Conservation (phyloP, 2,329 filamentous ascomycete species). For the Pseudonectria foliicola region DNA sequence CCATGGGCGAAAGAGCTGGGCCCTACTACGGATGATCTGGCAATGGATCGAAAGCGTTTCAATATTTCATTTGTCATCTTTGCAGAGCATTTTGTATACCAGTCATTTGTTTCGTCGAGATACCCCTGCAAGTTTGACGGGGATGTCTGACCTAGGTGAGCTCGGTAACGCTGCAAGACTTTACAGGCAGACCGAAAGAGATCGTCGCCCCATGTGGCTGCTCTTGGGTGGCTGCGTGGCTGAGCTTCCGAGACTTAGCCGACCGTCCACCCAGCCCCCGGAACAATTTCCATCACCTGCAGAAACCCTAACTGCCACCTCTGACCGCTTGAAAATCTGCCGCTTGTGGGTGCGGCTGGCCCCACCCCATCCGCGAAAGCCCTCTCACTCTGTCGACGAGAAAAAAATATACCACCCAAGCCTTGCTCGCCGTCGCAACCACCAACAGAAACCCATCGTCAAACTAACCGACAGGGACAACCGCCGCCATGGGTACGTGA, state of each 20-base stretch:
- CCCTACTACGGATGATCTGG: no score
- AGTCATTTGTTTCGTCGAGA: no score
- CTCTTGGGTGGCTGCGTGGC: no score
- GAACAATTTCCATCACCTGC: background rate
- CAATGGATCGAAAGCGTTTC: background rate
- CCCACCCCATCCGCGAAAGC: conserved; percentile 13
- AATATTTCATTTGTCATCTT: conserved; percentile 4
- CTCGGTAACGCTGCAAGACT: no score
- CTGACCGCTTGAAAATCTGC: conserved; percentile 31
- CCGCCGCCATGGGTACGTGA: conserved; percentile 57
- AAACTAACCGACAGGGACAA: conserved; percentile 34
- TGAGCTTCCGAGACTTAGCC: no score
- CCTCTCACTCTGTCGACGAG: conserved; percentile 24
- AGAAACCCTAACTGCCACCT: conserved; percentile 38
- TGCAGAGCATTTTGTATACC: no score
- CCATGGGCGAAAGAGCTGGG: no score
- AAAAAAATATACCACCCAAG: conserved; percentile 10
- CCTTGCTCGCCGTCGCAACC: conserved; percentile 13
- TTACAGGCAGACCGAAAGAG: no score
- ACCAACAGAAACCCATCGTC: conserved; percentile 29
- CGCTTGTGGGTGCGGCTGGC: conserved; percentile 2
- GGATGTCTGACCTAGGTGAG: no score
- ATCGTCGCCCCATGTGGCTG: no score
- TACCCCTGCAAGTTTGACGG: no score
- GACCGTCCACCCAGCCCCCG: background rate